Percentiles rank a stretch among this genome's conserved stretches.
phyloP scores from a whole-genome alignment of 805 yeast species.

The Grigorovia humatica region DNA sequence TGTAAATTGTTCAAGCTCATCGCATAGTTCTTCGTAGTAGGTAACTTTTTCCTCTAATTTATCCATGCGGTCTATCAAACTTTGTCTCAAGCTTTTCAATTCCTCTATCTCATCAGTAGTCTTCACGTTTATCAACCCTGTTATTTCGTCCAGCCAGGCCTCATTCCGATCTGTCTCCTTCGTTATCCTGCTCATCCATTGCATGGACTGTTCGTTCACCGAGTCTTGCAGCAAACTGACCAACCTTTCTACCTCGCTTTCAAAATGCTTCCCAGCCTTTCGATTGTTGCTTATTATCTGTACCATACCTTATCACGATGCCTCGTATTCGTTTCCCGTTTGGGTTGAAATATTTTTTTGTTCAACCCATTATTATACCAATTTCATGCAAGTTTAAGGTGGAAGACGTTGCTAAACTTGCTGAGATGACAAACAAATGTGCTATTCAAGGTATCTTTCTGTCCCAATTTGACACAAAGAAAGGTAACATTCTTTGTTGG shows the following conservation, averaged over 20 bases:
- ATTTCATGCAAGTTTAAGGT: too few relatives aligned
- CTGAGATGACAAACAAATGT: not conserved
- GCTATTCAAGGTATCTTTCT: slow-evolving; percentile 16
- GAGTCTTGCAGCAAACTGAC: slow-evolving; percentile 16
- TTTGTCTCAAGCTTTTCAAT: slow-evolving; percentile 24
- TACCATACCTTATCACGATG: not conserved
- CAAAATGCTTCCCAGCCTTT: not conserved
- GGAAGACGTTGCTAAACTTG: too few relatives aligned
- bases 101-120: slow-evolving; percentile 18
- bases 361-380: not conserved
- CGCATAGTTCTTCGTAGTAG: slow-evolving; percentile 36
- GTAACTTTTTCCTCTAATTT: slow-evolving; percentile 29
- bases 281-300: not conserved
- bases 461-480: slow-evolving; percentile 25
- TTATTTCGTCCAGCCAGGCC: slow-evolving; percentile 16
- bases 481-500: slow-evolving; percentile 25
- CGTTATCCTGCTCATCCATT: slow-evolving; percentile 19
- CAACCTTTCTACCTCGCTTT: slow-evolving; percentile 15
- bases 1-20: slow-evolving; percentile 55
- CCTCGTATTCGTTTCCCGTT: not conserved
- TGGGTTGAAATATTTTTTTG: not conserved
- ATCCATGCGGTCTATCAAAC: slow-evolving; percentile 14
- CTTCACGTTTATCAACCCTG: slow-evolving; percentile 12
- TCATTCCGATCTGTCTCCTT: slow-evolving; percentile 16
- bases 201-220: slow-evolving; percentile 20